Evolutionary conservation across 1,284 basidiomycete species (phyloP).

Genomic region (Puccinia polysora): DNA sequence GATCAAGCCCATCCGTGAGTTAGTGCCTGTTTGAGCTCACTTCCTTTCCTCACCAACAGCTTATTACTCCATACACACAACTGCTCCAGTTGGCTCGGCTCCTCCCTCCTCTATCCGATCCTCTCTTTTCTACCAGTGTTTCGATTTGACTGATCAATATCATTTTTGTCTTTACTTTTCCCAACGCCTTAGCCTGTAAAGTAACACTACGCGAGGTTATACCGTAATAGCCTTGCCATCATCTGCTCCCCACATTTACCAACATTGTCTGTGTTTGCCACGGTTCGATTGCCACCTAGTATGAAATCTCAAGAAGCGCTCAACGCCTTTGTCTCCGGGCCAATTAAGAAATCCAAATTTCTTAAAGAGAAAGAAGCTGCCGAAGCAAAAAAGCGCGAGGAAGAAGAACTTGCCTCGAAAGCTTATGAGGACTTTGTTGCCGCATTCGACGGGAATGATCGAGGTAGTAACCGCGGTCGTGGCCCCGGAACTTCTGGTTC

Average conservation of each 20-base stretch:
- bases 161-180: too few species aligned
- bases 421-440: conserved; percentile 78
- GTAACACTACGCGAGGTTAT: too few species aligned
- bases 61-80: not conserved
- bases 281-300: too few species aligned
- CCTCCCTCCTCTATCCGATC: too few species aligned
- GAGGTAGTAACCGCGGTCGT: conserved; percentile 47
- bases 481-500: conserved; percentile 36
- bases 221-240: too few species aligned
- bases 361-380: conserved; percentile 78
- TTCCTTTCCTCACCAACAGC: not conserved
- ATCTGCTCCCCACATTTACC: too few species aligned
- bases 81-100: not conserved
- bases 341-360: conserved; percentile 57
- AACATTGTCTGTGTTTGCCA: too few species aligned
- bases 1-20: too few species aligned
- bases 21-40: not conserved
- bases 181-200: too few species aligned
- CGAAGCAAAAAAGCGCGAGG: conserved; percentile 66
- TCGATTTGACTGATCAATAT: too few species aligned
- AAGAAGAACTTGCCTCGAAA: conserved; percentile 53
- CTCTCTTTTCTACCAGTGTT: too few species aligned
- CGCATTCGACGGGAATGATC: conserved; percentile 71
- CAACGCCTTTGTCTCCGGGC: conserved; percentile 53
- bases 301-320: conserved; percentile 35